Conservation (phyloP, 495 filamentous ascomycete genomes). For the Aspergillus haitiensis region DNA sequence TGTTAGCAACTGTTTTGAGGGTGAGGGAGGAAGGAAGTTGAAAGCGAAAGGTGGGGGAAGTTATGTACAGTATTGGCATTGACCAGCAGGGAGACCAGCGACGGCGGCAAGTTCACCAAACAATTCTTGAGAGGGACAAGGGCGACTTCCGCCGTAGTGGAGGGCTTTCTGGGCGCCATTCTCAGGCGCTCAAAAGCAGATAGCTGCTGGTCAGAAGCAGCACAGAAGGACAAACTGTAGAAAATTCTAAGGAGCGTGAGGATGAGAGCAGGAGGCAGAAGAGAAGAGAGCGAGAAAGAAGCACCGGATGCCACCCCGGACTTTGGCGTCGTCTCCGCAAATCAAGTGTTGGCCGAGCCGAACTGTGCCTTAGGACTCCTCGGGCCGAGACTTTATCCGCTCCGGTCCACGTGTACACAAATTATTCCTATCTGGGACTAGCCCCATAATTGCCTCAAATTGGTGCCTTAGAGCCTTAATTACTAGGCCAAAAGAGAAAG, state of each 20-base stretch:
- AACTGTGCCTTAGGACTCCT: slow-evolving; percentile 19
- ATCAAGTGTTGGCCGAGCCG: slow-evolving; percentile 29
- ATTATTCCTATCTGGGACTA: slow-evolving; percentile 18
- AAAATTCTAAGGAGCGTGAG: slow-evolving; percentile 8
- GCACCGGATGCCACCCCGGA: slow-evolving; percentile 31
- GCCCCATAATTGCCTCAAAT: background rate
- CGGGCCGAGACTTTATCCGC: slow-evolving; percentile 41
- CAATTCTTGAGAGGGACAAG: slow-evolving; percentile 87
- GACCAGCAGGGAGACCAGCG: slow-evolving; percentile 75
- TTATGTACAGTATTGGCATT: slow-evolving; percentile 80
- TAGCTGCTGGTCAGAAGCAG: slow-evolving; percentile 2
- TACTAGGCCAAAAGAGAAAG: slow-evolving; percentile 12
- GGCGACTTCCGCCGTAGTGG: slow-evolving; percentile 72
- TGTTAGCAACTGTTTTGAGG: slow-evolving; percentile 2
- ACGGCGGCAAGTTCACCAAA: slow-evolving; percentile 88
- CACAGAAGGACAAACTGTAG: slow-evolving; percentile 10
- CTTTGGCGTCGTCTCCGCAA: slow-evolving; percentile 32
- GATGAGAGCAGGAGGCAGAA: slow-evolving; percentile 5
- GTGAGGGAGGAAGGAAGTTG: background rate
- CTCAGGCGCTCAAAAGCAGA: slow-evolving; percentile 26
- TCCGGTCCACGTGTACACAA: slow-evolving; percentile 25
- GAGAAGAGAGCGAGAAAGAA: slow-evolving; percentile 18
- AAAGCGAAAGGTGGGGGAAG: background rate
- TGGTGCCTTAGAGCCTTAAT: background rate
- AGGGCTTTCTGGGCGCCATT: slow-evolving; percentile 69